Evolutionary conservation across 1,284 basidiomycete genomes (phyloP).

Genomic region (Malassezia sympodialis): DNA sequence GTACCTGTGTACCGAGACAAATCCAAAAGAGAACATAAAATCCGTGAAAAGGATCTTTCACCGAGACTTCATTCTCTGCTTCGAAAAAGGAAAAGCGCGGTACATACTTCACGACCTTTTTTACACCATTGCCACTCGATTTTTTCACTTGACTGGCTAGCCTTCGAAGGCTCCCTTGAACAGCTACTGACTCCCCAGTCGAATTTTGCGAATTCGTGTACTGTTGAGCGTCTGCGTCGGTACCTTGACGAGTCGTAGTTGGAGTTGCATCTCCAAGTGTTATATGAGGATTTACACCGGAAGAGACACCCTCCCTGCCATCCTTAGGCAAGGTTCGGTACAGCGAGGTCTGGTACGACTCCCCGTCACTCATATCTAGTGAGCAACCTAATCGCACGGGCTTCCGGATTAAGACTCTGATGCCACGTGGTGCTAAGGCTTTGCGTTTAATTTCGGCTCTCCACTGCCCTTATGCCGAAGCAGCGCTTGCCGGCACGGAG

Average conservation of each 20-base stretch:
- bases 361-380: not conserved
- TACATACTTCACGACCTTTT: constrained; percentile 1
- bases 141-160: not conserved
- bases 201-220: not conserved
- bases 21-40: constrained; percentile 48
- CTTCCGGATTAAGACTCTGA: not conserved
- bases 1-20: constrained; percentile 33
- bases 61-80: not conserved
- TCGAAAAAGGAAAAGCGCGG: constrained; percentile 13
- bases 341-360: not conserved
- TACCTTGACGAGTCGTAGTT: not conserved
- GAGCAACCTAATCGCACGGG: not conserved
- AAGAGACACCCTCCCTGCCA: not conserved
- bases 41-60: constrained; percentile 29
- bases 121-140: not conserved
- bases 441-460: not conserved
- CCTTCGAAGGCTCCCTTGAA: not conserved
- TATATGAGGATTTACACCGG: not conserved
- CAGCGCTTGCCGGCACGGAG: not conserved
- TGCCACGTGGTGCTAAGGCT: not conserved
- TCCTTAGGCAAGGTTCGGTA: not conserved
- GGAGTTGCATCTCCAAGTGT: not conserved
- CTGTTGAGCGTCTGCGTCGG: not conserved
- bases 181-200: not conserved
- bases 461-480: not conserved